Percentiles rank a stretch among this genome's conserved stretches.
phyloP scores from a whole-genome alignment of 1,284 basidiomycete genomes.

The Trametes polyzona region DNA sequence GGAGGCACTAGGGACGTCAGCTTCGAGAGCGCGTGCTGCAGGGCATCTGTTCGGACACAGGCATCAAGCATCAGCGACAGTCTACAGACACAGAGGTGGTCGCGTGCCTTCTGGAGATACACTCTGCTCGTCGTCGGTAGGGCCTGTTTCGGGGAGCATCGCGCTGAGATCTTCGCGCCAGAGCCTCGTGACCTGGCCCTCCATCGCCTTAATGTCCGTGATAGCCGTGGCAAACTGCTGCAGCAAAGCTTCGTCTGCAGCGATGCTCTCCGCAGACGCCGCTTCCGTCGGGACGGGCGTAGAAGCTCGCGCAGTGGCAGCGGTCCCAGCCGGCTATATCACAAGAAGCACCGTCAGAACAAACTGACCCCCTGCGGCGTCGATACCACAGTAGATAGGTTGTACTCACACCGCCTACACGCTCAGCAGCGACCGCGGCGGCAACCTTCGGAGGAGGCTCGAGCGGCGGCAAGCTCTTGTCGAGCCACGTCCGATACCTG shows the following conservation, averaged over 20 bases:
- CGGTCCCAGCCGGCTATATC: conserved; percentile 10
- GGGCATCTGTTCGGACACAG: conserved; percentile 48
- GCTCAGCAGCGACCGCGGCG: conserved; percentile 40
- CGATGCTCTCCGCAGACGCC: conserved; percentile 54
- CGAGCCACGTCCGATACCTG: conserved; percentile 79
- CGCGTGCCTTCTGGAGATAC: conserved; percentile 55
- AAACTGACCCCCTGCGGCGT: not conserved
- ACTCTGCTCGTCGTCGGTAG: conserved; percentile 36
- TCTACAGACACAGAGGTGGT: no score
- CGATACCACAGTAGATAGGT: no score
- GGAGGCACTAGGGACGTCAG: conserved; percentile 55
- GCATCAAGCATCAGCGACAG: not conserved
- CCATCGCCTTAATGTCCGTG: conserved; percentile 64
- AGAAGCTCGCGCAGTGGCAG: conserved; percentile 45
- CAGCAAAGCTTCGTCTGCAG: conserved; percentile 63
- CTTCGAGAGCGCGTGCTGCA: conserved; percentile 53
- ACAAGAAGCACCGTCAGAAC: not conserved
- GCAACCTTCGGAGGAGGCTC: conserved; percentile 40
- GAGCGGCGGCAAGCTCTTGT: conserved; percentile 46
- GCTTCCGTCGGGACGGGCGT: conserved; percentile 57
- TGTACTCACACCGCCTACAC: conserved; percentile 33
- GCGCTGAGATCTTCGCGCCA: conserved; percentile 71
- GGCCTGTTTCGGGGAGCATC: conserved; percentile 52
- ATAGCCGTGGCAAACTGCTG: conserved; percentile 67
- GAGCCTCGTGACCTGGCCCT: conserved; percentile 51